Evolutionary conservation across 352 stramenopile species (phyloP).

Genomic region (Peronospora destructor): DNA sequence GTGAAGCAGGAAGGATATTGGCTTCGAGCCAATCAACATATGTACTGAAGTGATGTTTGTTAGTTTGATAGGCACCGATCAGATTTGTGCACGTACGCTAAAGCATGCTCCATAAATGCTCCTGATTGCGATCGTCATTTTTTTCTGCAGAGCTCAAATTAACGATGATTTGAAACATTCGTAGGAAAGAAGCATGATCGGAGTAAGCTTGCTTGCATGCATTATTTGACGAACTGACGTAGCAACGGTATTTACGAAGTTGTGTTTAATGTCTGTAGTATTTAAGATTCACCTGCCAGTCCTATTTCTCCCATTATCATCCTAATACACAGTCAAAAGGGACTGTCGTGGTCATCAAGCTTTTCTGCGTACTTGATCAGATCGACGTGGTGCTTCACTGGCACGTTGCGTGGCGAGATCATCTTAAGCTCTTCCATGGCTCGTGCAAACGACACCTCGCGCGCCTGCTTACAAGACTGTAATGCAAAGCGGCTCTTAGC

Average conservation of each 20-base stretch:
- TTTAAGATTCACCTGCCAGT: constrained; percentile 24
- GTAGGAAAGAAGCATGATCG: neutral
- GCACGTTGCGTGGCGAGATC: constrained; percentile 70
- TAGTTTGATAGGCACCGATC: neutral
- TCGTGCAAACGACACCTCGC: constrained; percentile 62
- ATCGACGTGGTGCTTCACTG: constrained; percentile 72
- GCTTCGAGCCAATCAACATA: neutral
- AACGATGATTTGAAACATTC: neutral
- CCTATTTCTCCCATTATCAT: constrained; percentile 17
- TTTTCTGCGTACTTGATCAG: constrained; percentile 82
- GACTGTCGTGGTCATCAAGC: constrained; percentile 58
- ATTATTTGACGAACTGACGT: neutral
- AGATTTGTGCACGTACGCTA: no score
- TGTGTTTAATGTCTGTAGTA: constrained; percentile 13
- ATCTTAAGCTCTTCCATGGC: constrained; percentile 73
- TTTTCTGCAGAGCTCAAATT: neutral
- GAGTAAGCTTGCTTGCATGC: neutral
- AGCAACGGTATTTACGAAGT: constrained; percentile 1
- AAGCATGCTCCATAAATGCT: no score
- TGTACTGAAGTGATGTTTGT: constrained; percentile 1
- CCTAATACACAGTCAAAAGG: constrained; percentile 58
- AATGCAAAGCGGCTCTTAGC: constrained; percentile 61
- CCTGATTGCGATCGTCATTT: no score
- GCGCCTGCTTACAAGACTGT: constrained; percentile 65
- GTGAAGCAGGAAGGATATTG: constrained; percentile 10